A percentile compares a stretch with the other conserved stretches of the same genome.
Conservation (phyloP, 1,139 yeast species). For the Blastobotrys persicus region DNA sequence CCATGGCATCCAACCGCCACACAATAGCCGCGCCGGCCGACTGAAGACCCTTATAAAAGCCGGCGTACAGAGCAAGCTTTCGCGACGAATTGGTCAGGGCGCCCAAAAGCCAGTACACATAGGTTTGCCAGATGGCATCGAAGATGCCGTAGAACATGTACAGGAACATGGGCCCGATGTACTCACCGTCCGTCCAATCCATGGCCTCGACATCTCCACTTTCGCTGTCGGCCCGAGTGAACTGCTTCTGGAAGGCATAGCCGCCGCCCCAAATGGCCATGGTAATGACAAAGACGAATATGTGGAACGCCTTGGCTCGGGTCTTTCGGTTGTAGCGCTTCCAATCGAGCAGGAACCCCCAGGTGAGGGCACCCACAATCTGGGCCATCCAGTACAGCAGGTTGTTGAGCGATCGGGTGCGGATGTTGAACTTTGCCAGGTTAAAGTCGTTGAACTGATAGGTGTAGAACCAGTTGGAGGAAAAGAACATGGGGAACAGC, state of each 20-base stretch:
- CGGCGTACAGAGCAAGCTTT: slow-evolving; percentile 57
- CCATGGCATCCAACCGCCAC: slow-evolving; percentile 56
- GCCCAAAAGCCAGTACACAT: slow-evolving; percentile 56
- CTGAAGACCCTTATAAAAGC: slow-evolving; percentile 62
- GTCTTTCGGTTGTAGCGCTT: slow-evolving; percentile 42
- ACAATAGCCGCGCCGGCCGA: slow-evolving; percentile 62
- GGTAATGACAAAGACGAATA: slow-evolving; percentile 43
- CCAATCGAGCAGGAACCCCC: slow-evolving; percentile 51
- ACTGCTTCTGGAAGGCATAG: slow-evolving; percentile 48
- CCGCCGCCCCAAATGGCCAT: slow-evolving; percentile 66
- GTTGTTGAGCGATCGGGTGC: slow-evolving; percentile 60
- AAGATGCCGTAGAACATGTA: slow-evolving; percentile 60
- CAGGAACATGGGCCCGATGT: slow-evolving; percentile 59
- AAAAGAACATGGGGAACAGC: slow-evolving; percentile 60
- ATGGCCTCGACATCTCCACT: slow-evolving; percentile 25
- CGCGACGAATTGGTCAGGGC: slow-evolving; percentile 57
- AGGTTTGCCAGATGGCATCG: slow-evolving; percentile 61
- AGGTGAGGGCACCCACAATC: slow-evolving; percentile 53
- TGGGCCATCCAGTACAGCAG: slow-evolving; percentile 61
- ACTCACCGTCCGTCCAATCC: slow-evolving; percentile 46
- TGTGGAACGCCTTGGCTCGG: slow-evolving; percentile 51
- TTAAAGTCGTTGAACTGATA: slow-evolving; percentile 61
- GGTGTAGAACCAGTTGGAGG: slow-evolving; percentile 65
- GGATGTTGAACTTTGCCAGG: slow-evolving; percentile 53
- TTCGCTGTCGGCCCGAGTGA: slow-evolving; percentile 44